A percentile compares a stretch with the other conserved stretches of the same genome.
These are phyloP conservation scores for Myriosclerotinia duriaeana DNA, from an alignment of 2,329 filamentous ascomycete species.

Conservation along the genomic window DNA sequence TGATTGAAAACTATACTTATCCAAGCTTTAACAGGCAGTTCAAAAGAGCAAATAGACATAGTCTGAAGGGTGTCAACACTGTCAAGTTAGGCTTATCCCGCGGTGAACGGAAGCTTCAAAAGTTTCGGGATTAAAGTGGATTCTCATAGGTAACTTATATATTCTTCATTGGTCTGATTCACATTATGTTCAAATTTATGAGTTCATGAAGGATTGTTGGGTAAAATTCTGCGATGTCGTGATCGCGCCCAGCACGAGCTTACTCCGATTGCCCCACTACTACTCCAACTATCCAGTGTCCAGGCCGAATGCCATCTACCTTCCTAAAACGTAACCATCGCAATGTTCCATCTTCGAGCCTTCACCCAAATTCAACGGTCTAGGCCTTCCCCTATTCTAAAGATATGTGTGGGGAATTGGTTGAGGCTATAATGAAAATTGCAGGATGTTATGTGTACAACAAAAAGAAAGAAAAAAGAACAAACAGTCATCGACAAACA, in stretches of 20 bases:
- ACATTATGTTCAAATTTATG: background rate
- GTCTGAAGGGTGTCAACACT: background rate
- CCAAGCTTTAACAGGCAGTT: background rate
- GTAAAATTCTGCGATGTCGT: conserved; percentile 18
- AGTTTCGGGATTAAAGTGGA: conserved; percentile 9
- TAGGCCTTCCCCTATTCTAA: no score
- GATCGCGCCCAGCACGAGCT: conserved; percentile 4
- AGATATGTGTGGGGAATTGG: no score
- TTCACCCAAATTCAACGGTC: no score
- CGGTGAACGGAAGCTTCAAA: background rate
- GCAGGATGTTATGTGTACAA: no score
- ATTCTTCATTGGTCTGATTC: background rate
- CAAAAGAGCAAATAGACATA: background rate
- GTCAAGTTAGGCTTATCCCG: background rate
- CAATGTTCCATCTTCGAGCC: no score
- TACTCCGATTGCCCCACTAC: conserved; percentile 12
- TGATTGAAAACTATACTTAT: conserved; percentile 1
- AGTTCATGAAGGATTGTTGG: background rate
- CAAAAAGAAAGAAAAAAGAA: no score
- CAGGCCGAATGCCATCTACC: no score
- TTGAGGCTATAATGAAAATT: no score
- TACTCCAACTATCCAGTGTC: no score
- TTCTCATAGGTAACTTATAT: conserved; percentile 9
- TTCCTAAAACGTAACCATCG: no score
- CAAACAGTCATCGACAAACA: no score